Base-by-base conservation (phyloP, 2,329 filamentous ascomycete species). In the Fusarium citri region DNA sequence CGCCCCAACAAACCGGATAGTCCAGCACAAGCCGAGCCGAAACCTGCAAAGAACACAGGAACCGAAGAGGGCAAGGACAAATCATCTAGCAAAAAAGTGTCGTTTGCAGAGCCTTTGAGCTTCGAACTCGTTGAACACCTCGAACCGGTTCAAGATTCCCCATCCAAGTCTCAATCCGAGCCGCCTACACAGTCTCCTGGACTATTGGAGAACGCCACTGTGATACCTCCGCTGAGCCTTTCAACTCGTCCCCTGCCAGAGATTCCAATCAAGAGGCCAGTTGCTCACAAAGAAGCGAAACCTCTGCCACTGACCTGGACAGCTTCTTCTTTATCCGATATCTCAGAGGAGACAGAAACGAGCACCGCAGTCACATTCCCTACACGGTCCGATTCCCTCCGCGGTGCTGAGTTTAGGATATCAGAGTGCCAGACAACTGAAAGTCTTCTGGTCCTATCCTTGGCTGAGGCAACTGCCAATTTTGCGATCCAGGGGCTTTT, bases 161-260 rank as follows among this genome's bases (percentile, higher is more conserved):
- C 31, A 7, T 51, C 48, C 31, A 2, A 5, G 22, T 51, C 31
- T 18, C 34, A 37, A 37, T 26, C 12, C 4, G 16, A 26, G 25
- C 4, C n/a, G 20, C 7, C 31, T 20, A 16, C 12, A 26, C 31
- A 10, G 25, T 25, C 23, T 40, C 6, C 22, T 5, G 31, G 48
- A 5, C n/a, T 26, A 12, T 7, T 28, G 16, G 54, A 51, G 15
- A 47, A 41, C 9, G 45, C 25, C 16, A 49, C 54, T 20, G 30
- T 34, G 15, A 25, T 61, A 18, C 43, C 34, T n/a, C n/a, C 47
- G 15, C 42, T 59, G 20, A n/a, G 40, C 7, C 31, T 34, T 23
- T 20, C 34, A 23, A 43, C 31, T 34, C 73, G 72, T 8, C 73
- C 73, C 14, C 62, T 75, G 14, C 73, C 73, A 18, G 63, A 74